Conservation (phyloP, 2,329 filamentous ascomycete species). For the Colletotrichum sp. region DNA sequence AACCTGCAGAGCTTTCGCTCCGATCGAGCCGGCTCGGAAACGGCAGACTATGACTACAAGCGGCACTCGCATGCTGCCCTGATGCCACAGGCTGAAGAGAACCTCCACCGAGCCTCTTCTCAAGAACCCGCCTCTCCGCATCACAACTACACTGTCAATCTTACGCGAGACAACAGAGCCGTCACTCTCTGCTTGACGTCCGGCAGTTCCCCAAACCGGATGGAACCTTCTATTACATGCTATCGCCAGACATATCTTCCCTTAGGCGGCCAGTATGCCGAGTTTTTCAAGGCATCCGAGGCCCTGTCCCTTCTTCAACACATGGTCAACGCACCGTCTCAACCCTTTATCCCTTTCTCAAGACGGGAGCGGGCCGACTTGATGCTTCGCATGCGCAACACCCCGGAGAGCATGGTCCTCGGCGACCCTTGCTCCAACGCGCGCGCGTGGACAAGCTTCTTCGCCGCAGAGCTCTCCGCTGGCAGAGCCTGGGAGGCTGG, state of each 20-base stretch:
- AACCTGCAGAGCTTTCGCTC: background rate
- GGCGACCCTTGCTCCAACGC: slow-evolving; percentile 13
- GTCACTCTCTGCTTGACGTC: slow-evolving; percentile 11
- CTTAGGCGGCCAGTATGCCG: background rate
- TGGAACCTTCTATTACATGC: slow-evolving; percentile 8
- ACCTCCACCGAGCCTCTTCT: background rate
- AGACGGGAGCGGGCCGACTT: slow-evolving; percentile 6
- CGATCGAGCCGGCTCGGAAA: background rate
- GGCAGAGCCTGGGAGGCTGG: slow-evolving; percentile 11
- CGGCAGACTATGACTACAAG: background rate
- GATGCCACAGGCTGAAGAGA: background rate
- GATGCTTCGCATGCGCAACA: slow-evolving; percentile 12
- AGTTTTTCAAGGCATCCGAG: slow-evolving; percentile 19
- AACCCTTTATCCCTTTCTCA: background rate
- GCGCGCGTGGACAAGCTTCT: slow-evolving; percentile 18
- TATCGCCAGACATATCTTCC: slow-evolving; percentile 11
- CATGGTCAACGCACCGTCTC: slow-evolving; percentile 16
- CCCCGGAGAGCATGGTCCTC: slow-evolving; percentile 5
- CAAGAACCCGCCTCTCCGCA: background rate
- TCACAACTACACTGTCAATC: slow-evolving; percentile 8
- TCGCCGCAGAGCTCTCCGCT: slow-evolving; percentile 6
- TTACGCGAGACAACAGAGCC: slow-evolving; percentile 11
- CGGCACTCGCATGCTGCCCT: background rate
- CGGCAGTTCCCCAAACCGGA: background rate
- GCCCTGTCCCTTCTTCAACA: slow-evolving; percentile 10